phyloP scores from a whole-genome alignment of 2,329 filamentous ascomycete species.

The Cucurbitaria berberidis region DNA sequence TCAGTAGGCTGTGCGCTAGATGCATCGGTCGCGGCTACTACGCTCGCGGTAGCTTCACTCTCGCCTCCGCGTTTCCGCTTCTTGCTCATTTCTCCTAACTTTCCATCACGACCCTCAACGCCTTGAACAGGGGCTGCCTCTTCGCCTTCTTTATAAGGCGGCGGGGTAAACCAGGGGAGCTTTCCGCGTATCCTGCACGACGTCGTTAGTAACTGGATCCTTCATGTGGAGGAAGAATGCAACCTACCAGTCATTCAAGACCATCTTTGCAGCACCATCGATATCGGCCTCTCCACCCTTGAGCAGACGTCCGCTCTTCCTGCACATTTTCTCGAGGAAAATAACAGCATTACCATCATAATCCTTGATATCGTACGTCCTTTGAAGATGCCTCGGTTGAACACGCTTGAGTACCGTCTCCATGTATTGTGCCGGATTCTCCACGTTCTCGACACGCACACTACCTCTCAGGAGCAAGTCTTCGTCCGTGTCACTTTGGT shows the following conservation, averaged over 20 bases:
- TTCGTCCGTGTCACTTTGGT: slow-evolving; percentile 79
- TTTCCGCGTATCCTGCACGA: slow-evolving; percentile 72
- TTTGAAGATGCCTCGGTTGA: slow-evolving; percentile 85
- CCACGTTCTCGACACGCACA: slow-evolving; percentile 92
- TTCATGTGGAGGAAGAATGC: neutral
- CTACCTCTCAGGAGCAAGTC: slow-evolving; percentile 91
- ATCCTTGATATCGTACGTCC: slow-evolving; percentile 87
- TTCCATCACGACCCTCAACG: slow-evolving; percentile 72
- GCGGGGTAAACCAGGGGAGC: slow-evolving; percentile 93
- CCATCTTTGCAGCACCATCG: slow-evolving; percentile 95
- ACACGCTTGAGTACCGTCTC: slow-evolving; percentile 79
- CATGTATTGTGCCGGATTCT: slow-evolving; percentile 96
- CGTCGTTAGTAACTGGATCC: neutral
- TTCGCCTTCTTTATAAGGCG: slow-evolving; percentile 61
- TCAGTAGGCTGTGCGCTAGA: slow-evolving; percentile 21
- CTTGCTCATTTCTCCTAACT: slow-evolving; percentile 80
- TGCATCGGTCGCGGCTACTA: slow-evolving; percentile 23
- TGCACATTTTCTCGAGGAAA: slow-evolving; percentile 84
- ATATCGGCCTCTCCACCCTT: slow-evolving; percentile 95
- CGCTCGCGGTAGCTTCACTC: slow-evolving; percentile 32
- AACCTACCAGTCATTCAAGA: slow-evolving; percentile 82
- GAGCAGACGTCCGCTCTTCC: slow-evolving; percentile 84
- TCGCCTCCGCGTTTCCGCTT: slow-evolving; percentile 69
- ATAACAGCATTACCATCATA: slow-evolving; percentile 75
- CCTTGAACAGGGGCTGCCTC: slow-evolving; percentile 44